A percentile compares a stretch with the other conserved stretches of the same genome.
These are phyloP conservation scores for Apiospora phragmitis DNA, from an alignment of 2,329 filamentous ascomycete genomes.

Conservation along the genomic window DNA sequence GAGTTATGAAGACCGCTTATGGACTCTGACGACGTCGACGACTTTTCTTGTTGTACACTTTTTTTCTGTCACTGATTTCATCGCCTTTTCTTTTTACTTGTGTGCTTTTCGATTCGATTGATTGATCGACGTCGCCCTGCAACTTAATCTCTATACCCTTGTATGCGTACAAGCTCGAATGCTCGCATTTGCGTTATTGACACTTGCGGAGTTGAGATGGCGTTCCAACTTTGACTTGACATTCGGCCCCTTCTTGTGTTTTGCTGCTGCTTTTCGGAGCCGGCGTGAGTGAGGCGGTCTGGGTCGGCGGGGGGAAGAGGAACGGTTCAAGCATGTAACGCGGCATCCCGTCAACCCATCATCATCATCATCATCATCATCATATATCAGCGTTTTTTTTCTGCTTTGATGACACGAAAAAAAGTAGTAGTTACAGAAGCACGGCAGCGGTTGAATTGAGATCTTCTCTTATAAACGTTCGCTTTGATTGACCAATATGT, in stretches of 20 bases:
- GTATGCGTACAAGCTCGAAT: not conserved
- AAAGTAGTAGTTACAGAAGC: not conserved
- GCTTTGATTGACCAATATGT: not conserved
- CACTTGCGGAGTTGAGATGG: not conserved
- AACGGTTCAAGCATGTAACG: not conserved
- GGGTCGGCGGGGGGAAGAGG: not conserved
- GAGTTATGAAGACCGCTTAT: slow-evolving; percentile 23
- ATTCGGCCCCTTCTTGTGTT: not conserved
- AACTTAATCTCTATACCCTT: slow-evolving; percentile 8
- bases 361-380: not conserved
- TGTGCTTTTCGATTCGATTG: not conserved
- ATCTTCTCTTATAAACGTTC: not conserved
- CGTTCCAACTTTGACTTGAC: not conserved
- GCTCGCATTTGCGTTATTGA: not conserved
- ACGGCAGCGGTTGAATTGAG: slow-evolving; percentile 3
- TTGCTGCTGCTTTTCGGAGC: not conserved
- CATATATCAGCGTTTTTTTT: slow-evolving; percentile 3
- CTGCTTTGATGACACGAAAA: not conserved
- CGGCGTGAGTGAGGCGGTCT: not conserved
- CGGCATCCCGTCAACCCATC: not conserved
- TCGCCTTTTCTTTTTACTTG: not conserved
- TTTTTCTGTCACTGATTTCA: not conserved
- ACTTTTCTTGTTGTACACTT: slow-evolving; percentile 17
- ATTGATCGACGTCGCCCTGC: slow-evolving; percentile 1
- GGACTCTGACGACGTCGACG: slow-evolving; percentile 27